These are phyloP conservation scores for Leccinum obscurum DNA, from an alignment of 768 basidiomycete genomes.

Conservation along the genomic window DNA sequence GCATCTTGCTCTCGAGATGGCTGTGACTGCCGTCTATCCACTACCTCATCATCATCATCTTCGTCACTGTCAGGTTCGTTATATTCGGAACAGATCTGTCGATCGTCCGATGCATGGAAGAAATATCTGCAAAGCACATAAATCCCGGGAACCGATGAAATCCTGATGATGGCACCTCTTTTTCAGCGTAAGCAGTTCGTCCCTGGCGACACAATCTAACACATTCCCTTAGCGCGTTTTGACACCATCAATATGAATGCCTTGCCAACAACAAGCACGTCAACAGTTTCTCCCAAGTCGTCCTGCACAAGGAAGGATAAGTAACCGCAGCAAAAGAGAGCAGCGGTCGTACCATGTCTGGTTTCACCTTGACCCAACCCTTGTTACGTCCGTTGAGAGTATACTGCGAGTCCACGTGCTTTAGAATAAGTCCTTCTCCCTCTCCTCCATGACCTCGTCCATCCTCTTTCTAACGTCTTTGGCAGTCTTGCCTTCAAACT, in stretches of 20 bases:
- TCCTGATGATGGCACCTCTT: slow-evolving; percentile 52
- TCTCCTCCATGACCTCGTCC: slow-evolving; percentile 78
- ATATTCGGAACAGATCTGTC: slow-evolving; percentile 54
- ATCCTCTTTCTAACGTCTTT: slow-evolving; percentile 80
- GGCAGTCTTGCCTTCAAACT: slow-evolving; percentile 73
- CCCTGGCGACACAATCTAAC: slow-evolving; percentile 63
- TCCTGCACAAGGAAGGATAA: slow-evolving; percentile 48
- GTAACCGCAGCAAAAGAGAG: neutral
- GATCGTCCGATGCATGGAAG: slow-evolving; percentile 64
- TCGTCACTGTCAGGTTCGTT: slow-evolving; percentile 39
- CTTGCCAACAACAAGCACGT: slow-evolving; percentile 86
- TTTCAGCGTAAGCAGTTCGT: slow-evolving; percentile 55
- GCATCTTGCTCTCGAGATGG: slow-evolving; percentile 22
- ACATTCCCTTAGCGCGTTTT: neutral
- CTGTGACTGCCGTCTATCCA: slow-evolving; percentile 5
- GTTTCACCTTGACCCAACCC: slow-evolving; percentile 95
- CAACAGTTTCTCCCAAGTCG: slow-evolving; percentile 90
- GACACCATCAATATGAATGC: neutral
- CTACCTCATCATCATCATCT: slow-evolving; percentile 11
- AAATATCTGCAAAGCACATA: slow-evolving; percentile 56
- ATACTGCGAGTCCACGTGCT: slow-evolving; percentile 80
- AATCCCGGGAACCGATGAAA: neutral
- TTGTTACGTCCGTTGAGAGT: slow-evolving; percentile 82
- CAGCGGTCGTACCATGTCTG: slow-evolving; percentile 64
- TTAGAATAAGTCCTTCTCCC: slow-evolving; percentile 93